These are phyloP conservation scores for Davidsoniella australis DNA, from an alignment of 2,329 filamentous ascomycete genomes.

Conservation along the genomic window DNA sequence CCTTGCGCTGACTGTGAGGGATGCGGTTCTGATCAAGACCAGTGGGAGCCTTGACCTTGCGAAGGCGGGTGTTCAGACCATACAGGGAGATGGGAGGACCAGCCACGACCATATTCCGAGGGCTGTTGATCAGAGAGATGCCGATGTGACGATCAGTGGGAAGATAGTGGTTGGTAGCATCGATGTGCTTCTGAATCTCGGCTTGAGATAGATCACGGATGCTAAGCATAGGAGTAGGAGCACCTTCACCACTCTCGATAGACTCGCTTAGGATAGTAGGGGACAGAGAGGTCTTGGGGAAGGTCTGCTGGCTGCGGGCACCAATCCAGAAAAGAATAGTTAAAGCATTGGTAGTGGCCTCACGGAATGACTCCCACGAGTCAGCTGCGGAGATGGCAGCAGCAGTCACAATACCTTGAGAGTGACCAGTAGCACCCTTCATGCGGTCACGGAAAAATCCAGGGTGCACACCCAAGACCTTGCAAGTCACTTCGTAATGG, in stretches of 20 bases:
- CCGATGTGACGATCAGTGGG: conserved; percentile 83
- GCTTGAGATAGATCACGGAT: conserved; percentile 80
- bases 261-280: conserved; percentile 86
- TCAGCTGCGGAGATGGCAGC: conserved; percentile 79
- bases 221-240: conserved; percentile 91
- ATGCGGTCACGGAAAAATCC: conserved; percentile 74
- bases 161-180: conserved; percentile 91
- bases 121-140: conserved; percentile 92
- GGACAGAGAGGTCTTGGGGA: conserved; percentile 83
- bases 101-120: conserved; percentile 90
- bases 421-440: conserved; percentile 84
- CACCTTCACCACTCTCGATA: conserved; percentile 83
- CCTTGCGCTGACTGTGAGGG: conserved; percentile 87
- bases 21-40: conserved; percentile 89
- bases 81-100: conserved; percentile 92
- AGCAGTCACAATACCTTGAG: conserved; percentile 87
- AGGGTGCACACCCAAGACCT: conserved; percentile 74
- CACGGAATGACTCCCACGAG: conserved; percentile 82
- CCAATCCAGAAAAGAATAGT: conserved; percentile 98
- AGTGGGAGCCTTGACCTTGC: conserved; percentile 96
- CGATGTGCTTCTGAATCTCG: conserved; percentile 89
- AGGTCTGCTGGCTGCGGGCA: conserved; percentile 89
- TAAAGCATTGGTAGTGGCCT: conserved; percentile 61
- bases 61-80: conserved; percentile 82
- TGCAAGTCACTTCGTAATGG: conserved; percentile 89